A percentile compares a stretch with the other conserved stretches of the same genome.
Conservation (phyloP, 2,329 filamentous ascomycete genomes). For the Ceratocystis papillata region DNA sequence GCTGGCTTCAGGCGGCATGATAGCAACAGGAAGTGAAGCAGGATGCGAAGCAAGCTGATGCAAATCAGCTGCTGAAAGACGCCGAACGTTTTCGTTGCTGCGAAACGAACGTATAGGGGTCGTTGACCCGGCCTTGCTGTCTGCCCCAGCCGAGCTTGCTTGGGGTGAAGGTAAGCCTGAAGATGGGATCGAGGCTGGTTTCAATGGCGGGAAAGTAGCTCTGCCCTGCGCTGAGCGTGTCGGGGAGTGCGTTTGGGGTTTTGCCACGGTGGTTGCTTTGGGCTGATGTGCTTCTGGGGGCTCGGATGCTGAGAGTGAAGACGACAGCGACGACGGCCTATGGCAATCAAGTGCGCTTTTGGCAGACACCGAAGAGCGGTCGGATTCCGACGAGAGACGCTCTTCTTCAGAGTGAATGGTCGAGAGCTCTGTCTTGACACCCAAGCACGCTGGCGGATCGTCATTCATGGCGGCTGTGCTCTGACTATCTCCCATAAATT, state of each 20-base stretch:
- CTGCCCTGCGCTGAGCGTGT: background rate
- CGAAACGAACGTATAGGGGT: background rate
- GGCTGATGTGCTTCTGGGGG: background rate
- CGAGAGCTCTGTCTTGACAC: background rate
- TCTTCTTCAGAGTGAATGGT: constrained; percentile 18
- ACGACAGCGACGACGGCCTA: background rate
- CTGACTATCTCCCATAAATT: background rate
- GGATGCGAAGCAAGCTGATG: constrained; percentile 47
- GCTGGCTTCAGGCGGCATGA: constrained; percentile 31
- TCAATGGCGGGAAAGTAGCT: background rate
- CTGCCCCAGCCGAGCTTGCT: background rate
- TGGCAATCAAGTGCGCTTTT: background rate
- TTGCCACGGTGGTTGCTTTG: background rate
- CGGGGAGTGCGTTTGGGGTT: background rate
- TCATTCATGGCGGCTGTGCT: background rate
- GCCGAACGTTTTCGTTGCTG: constrained; percentile 39
- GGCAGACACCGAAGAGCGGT: background rate
- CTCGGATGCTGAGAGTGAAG: background rate
- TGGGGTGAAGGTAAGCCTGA: background rate
- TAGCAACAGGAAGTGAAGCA: constrained; percentile 45
- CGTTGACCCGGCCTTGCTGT: background rate
- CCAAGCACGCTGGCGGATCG: background rate
- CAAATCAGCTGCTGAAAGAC: constrained; percentile 49
- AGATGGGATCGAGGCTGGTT: background rate
- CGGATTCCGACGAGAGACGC: constrained; percentile 15